These are phyloP conservation scores for Apophysomyces variabilis DNA, from an alignment of 371 early-diverging fungal species.

Conservation along the genomic window DNA sequence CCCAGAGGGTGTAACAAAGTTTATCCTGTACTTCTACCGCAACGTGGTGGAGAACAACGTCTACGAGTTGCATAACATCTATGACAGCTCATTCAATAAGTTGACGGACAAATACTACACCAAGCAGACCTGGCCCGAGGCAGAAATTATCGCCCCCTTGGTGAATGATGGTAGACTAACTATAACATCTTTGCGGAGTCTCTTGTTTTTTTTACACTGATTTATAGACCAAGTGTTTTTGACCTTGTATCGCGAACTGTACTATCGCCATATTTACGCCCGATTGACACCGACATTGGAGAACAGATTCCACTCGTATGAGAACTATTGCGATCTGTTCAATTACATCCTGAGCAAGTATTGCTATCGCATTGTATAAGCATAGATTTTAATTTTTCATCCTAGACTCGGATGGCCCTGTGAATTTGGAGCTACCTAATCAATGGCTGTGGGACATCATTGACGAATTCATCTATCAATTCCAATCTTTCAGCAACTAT, in stretches of 20 bases:
- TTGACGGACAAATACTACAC: constrained; percentile 90
- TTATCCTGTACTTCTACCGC: constrained; percentile 82
- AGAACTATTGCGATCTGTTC: constrained; percentile 95
- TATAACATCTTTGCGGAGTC: neutral
- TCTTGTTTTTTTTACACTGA: neutral
- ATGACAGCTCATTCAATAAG: constrained; percentile 91
- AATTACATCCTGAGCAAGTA: constrained; percentile 89
- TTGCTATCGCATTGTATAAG: neutral
- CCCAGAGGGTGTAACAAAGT: constrained; percentile 85
- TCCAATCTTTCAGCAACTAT: constrained; percentile 95
- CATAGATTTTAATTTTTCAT: neutral
- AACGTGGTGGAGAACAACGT: constrained; percentile 80
- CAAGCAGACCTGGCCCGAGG: constrained; percentile 92
- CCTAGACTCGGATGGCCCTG: constrained; percentile 79
- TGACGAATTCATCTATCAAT: constrained; percentile 98
- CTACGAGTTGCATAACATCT: constrained; percentile 85
- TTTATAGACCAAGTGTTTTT: constrained; percentile 82
- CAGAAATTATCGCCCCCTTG: constrained; percentile 81
- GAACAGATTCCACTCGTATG: constrained; percentile 90
- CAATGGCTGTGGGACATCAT: constrained; percentile 99
- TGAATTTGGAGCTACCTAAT: constrained; percentile 91
- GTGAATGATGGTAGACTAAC: constrained; percentile 82
- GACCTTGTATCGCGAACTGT: constrained; percentile 94
- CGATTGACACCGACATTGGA: constrained; percentile 88
- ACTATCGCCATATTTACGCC: constrained; percentile 95